Evolutionary conservation across 306 rosid species (phyloP), one percentile per base, ranked within the genome.

Genomic region (Luffa acutangula): DNA sequence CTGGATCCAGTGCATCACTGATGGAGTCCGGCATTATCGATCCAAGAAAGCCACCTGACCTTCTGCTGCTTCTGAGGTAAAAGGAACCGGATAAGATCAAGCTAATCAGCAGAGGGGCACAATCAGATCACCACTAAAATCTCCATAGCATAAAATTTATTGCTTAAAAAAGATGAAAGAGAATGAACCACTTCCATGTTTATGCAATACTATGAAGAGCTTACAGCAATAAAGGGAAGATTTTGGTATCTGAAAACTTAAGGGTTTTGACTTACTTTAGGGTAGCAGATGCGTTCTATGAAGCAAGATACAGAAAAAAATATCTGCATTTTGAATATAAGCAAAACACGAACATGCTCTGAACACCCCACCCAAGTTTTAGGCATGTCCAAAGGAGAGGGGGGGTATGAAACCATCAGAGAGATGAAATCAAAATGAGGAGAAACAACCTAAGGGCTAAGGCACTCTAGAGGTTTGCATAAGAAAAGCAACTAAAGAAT

Each of bases 41-140:
- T 82, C 98, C 98, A 80, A 94, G 89, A 82, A 94, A 80, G 76
- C 90, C 86, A 73, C 89, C 86, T 37, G 98, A 85, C 82, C 89
- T 94, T 81, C 86, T 89, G 85, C 82, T 86, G 86, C 96, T 83
- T 88, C 77, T 45, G 78, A 86, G 76, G 57, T 73, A 52, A 82
- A 77, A 41, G 21, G 62, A n/a, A 78, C 58, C 41, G 57, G 70
- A 73, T 54, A 43, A 75, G 14, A 15, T 57, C 65, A 66, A 5
- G 65, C 37, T 65, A 34, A 66, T 49, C 25, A 36, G 62, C 15
- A 66, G 33, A 49, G 21, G 75, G 20, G 2, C 14, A 34, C 14
- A 34, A 74, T 31, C 20, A 74, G 21, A 75, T 60, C 31, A 76
- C 51, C 66, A 46, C 2, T 60, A 41, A 9, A 66, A 36, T 66